Percentiles rank a stretch among this genome's conserved stretches.
Evolutionary conservation across 495 filamentous ascomycete genomes (phyloP).

Genomic region (Platismatia glauca): DNA sequence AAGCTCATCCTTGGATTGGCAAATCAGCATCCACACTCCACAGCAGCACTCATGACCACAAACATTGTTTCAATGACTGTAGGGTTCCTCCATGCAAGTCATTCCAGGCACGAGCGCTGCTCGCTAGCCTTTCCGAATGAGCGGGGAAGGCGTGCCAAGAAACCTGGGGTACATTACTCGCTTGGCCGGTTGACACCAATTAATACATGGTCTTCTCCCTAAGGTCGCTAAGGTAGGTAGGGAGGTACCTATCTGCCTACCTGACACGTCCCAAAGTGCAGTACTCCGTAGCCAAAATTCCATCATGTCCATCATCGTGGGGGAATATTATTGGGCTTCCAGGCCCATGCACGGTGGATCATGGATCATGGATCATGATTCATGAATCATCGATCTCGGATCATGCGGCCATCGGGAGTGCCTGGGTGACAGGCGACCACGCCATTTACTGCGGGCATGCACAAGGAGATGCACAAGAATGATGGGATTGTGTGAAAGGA

Average conservation of each 20-base stretch:
- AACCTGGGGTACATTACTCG: neutral
- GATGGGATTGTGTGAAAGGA: neutral
- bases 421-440: too few species aligned
- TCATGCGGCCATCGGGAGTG: conserved; percentile 11
- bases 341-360: too few species aligned
- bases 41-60: neutral
- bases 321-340: neutral
- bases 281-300: too few species aligned
- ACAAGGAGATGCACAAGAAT: neutral
- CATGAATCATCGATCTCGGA: conserved; percentile 6
- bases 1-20: neutral
- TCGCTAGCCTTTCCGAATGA: neutral
- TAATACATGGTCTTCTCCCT: too few species aligned
- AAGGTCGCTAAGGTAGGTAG: too few species aligned
- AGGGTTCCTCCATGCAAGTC: neutral
- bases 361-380: conserved; percentile 28
- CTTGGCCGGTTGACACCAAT: too few species aligned
- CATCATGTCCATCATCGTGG: neutral
- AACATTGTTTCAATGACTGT: neutral
- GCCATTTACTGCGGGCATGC: too few species aligned
- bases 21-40: neutral
- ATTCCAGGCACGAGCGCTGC: neutral
- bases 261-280: too few species aligned
- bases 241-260: too few species aligned
- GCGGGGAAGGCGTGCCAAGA: neutral